phyloP scores from a whole-genome alignment of 75 land plant genomes.

The Pseudotsuga menziesii region DNA sequence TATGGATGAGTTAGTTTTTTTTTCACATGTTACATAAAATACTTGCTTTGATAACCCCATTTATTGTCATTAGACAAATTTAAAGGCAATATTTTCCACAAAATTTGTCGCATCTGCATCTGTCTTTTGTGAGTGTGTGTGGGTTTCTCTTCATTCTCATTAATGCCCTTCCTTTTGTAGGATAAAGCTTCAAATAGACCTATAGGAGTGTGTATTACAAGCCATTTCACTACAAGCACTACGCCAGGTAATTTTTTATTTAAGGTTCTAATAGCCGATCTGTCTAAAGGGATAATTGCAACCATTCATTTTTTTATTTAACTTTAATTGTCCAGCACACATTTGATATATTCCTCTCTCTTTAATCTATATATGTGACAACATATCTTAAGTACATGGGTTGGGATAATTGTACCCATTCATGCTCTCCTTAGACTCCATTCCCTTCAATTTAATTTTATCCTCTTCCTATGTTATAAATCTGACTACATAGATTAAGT shows the following conservation, averaged over 20 bases:
- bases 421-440: neutral
- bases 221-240: constrained; percentile 72
- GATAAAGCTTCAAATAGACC: constrained; percentile 58
- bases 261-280: neutral
- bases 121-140: neutral
- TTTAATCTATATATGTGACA: neutral
- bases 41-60: neutral
- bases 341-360: neutral
- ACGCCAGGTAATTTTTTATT: constrained; percentile 52
- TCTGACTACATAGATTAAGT: too few species aligned
- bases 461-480: too few species aligned
- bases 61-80: neutral
- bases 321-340: neutral
- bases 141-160: neutral
- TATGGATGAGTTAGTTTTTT: neutral
- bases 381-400: neutral
- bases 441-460: neutral
- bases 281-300: neutral
- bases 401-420: neutral
- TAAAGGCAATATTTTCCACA: neutral
- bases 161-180: constrained; percentile 17
- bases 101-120: neutral
- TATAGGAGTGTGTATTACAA: constrained; percentile 48
- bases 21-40: neutral
- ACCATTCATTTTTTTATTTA: neutral